Percentiles rank a stretch among this genome's conserved stretches.
phyloP scores from a whole-genome alignment of 441 rosid species.

The Mallotus japonicus region DNA sequence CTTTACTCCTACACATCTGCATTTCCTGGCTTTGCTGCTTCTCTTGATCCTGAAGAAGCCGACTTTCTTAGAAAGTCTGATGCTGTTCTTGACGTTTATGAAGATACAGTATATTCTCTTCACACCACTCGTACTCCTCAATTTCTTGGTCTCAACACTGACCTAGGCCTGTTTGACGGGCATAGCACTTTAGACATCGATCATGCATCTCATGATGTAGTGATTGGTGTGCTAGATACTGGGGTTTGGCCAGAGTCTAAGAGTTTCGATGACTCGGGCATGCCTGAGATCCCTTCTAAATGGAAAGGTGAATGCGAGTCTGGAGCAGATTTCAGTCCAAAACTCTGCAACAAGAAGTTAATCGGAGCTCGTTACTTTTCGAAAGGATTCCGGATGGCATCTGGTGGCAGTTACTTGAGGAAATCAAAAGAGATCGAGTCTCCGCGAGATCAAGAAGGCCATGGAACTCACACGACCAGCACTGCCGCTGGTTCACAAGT shows the following conservation, averaged over 20 bases:
- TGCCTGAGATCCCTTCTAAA: conserved; percentile 58
- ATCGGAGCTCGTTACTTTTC: conserved; percentile 79
- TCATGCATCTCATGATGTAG: conserved; percentile 45
- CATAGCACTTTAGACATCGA: conserved; percentile 37
- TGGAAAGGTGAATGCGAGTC: conserved; percentile 80
- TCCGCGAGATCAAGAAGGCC: conserved; percentile 78
- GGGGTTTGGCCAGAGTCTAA: conserved; percentile 92
- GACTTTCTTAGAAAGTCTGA: conserved; percentile 46
- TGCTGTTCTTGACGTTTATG: conserved; percentile 62
- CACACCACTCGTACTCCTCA: conserved; percentile 78
- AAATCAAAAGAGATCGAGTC: conserved; percentile 51
- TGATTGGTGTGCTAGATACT: conserved; percentile 78
- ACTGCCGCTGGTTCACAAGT: conserved; percentile 81
- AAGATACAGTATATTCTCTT: conserved; percentile 64
- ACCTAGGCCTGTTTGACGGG: conserved; percentile 47
- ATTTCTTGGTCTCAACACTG: conserved; percentile 63
- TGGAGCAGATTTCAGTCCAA: conserved; percentile 58
- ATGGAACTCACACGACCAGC: conserved; percentile 80
- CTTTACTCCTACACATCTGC: conserved; percentile 64
- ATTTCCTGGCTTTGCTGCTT: conserved; percentile 80
- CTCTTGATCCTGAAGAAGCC: conserved; percentile 50
- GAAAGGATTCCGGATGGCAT: conserved; percentile 65
- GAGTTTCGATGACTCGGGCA: conserved; percentile 59
- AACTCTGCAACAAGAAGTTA: conserved; percentile 70
- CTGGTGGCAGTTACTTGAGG: conserved; percentile 43